These are phyloP conservation scores for Phytopythium boreale DNA, from an alignment of 352 stramenopile species.

Conservation along the genomic window DNA sequence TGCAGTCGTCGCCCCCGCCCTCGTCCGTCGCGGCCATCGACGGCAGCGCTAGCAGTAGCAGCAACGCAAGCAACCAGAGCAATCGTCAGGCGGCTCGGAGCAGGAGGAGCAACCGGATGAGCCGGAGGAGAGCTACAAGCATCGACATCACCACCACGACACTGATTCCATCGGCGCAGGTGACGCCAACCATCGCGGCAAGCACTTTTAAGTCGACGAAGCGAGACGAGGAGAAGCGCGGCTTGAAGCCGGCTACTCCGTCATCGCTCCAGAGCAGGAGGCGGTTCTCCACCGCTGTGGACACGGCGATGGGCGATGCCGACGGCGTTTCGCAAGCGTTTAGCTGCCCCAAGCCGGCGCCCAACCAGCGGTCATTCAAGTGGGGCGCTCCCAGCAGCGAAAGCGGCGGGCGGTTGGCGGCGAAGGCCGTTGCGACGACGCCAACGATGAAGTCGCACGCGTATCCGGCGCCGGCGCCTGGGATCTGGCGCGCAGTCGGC, in stretches of 20 bases:
- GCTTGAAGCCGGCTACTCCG: neutral
- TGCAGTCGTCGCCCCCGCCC: neutral
- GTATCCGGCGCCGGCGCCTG: neutral
- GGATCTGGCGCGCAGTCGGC: slow-evolving; percentile 9
- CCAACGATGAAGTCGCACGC: slow-evolving; percentile 5
- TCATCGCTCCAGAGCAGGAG: slow-evolving; percentile 8
- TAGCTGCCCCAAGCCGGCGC: slow-evolving; percentile 19
- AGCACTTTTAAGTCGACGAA: neutral
- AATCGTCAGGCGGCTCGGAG: neutral
- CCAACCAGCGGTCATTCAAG: slow-evolving; percentile 3
- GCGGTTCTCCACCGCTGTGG: slow-evolving; percentile 4
- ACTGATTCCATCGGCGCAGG: neutral
- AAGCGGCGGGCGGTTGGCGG: neutral
- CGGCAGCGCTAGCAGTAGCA: neutral
- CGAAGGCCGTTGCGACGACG: slow-evolving; percentile 10
- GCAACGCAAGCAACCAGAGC: neutral
- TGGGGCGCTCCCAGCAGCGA: neutral
- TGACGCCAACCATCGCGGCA: neutral
- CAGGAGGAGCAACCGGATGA: neutral
- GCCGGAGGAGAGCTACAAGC: neutral
- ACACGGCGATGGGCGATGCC: slow-evolving; percentile 3
- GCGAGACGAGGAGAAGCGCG: neutral
- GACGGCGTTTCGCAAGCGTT: slow-evolving; percentile 12
- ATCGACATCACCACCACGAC: too few relatives aligned
- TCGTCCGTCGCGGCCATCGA: neutral